Percentiles rank a stretch among this genome's conserved stretches.
phyloP scores from a whole-genome alignment of 1,284 basidiomycete species.

The Porogramme epimiltina region DNA sequence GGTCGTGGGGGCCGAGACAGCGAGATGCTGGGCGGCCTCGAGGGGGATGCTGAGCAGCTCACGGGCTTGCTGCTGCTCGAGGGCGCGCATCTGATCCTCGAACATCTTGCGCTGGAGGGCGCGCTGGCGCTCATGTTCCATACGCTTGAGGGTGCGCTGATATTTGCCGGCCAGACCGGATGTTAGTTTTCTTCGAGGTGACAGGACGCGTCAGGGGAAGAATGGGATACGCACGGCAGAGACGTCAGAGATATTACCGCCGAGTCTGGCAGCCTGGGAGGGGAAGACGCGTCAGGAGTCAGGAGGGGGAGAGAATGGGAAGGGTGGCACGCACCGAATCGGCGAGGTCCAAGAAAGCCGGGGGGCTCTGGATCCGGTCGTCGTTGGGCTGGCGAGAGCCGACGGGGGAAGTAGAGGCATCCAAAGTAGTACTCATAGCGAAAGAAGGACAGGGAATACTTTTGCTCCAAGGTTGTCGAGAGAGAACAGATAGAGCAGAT shows the following conservation, averaged over 20 bases:
- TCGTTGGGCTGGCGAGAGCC: constrained; percentile 67
- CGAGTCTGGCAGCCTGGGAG: constrained; percentile 73
- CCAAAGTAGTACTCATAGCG: constrained; percentile 69
- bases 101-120: constrained; percentile 84
- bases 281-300: constrained; percentile 16
- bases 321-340: constrained; percentile 69
- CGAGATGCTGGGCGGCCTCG: constrained; percentile 68
- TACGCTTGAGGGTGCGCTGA: constrained; percentile 85
- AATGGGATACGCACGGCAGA: constrained; percentile 66
- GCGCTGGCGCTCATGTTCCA: constrained; percentile 89
- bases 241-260: constrained; percentile 80
- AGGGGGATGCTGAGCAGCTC: constrained; percentile 75
- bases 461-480: constrained; percentile 56
- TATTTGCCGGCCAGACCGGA: constrained; percentile 6
- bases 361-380: constrained; percentile 80
- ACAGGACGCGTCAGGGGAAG: constrained; percentile 3
- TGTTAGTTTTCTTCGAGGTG: constrained; percentile 14
- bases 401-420: constrained; percentile 68
- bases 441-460: constrained; percentile 46
- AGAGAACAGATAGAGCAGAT: constrained; percentile 56
- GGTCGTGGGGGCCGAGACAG: constrained; percentile 81
- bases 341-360: constrained; percentile 86
- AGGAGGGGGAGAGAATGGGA: constrained; percentile 14
- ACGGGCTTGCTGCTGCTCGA: constrained; percentile 90
- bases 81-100: constrained; percentile 90